Percentiles rank a stretch among this genome's conserved stretches.
Conservation (phyloP, 2,329 filamentous ascomycete genomes). For the Claviceps spartinae region DNA sequence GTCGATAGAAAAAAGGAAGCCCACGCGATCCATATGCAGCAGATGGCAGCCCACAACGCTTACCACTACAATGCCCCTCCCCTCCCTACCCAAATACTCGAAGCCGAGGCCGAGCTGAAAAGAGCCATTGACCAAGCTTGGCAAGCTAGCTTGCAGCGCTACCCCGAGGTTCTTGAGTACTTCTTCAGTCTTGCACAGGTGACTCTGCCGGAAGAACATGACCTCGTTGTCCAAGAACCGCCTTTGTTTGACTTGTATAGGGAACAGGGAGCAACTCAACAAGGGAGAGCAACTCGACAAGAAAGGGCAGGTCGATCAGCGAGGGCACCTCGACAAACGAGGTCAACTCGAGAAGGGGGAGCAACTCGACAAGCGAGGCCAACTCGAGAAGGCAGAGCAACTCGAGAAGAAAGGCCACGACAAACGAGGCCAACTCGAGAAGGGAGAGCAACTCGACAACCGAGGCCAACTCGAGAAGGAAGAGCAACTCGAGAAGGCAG, state of each 20-base stretch:
- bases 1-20: slow-evolving; percentile 46
- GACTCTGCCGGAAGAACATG: slow-evolving; percentile 48
- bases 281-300: slow-evolving; percentile 9
- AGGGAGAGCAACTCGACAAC: no score
- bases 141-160: slow-evolving; percentile 59
- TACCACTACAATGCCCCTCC: slow-evolving; percentile 45
- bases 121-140: slow-evolving; percentile 68
- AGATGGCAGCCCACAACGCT: slow-evolving; percentile 39
- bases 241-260: slow-evolving; percentile 41
- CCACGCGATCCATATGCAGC: slow-evolving; percentile 42
- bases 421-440: slow-evolving; percentile 19
- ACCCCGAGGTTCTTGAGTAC: slow-evolving; percentile 72
- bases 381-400: slow-evolving; percentile 28
- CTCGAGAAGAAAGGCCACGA: slow-evolving; percentile 19
- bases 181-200: slow-evolving; percentile 61
- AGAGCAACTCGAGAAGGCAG: slow-evolving; percentile 25
- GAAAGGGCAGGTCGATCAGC: no score
- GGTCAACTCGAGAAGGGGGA: slow-evolving; percentile 26
- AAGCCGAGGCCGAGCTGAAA: slow-evolving; percentile 53
- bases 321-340: slow-evolving; percentile 22
- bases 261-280: slow-evolving; percentile 32
- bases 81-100: slow-evolving; percentile 47
- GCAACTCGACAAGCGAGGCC: no score
- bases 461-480: no score
- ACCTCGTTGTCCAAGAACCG: slow-evolving; percentile 44